Percentiles rank a stretch among this genome's conserved stretches.
These are phyloP conservation scores for Ogataea populi-albae DNA, from an alignment of 805 yeast species.

Conservation along the genomic window DNA sequence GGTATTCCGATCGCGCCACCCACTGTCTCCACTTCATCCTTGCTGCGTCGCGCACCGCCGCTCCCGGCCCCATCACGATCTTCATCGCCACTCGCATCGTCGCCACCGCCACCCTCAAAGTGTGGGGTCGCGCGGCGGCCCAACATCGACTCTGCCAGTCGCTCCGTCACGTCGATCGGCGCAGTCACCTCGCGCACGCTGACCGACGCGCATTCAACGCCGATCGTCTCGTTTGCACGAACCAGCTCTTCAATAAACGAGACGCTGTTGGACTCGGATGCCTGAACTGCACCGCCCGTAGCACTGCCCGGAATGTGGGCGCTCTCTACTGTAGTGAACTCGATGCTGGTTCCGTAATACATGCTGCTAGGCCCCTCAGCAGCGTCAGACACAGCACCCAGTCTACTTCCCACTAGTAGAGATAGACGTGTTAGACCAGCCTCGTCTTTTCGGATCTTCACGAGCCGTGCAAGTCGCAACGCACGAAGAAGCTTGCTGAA, in stretches of 20 bases:
- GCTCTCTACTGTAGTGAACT: slow-evolving; percentile 31
- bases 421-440: slow-evolving; percentile 39
- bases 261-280: slow-evolving; percentile 19
- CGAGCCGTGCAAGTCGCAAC: slow-evolving; percentile 47
- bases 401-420: slow-evolving; percentile 21
- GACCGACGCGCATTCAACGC: slow-evolving; percentile 25
- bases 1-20: slow-evolving; percentile 48
- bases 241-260: slow-evolving; percentile 30
- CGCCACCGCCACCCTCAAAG: background rate
- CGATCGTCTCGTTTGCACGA: slow-evolving; percentile 32
- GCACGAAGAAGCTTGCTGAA: slow-evolving; percentile 50
- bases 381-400: slow-evolving; percentile 4
- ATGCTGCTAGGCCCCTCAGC: slow-evolving; percentile 15
- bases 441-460: slow-evolving; percentile 53
- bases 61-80: slow-evolving; percentile 5
- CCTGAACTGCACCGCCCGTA: background rate
- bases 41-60: slow-evolving; percentile 7
- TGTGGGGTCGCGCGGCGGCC: slow-evolving; percentile 2
- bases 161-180: slow-evolving; percentile 2
- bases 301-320: slow-evolving; percentile 22
- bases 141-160: slow-evolving; percentile 2
- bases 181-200: slow-evolving; percentile 1
- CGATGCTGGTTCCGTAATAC: slow-evolving; percentile 30
- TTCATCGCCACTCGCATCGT: background rate
- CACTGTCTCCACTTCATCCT: slow-evolving; percentile 32